A percentile compares a stretch with the other conserved stretches of the same genome.
Conservation (phyloP, 768 basidiomycete genomes). For the Russula compacta region DNA sequence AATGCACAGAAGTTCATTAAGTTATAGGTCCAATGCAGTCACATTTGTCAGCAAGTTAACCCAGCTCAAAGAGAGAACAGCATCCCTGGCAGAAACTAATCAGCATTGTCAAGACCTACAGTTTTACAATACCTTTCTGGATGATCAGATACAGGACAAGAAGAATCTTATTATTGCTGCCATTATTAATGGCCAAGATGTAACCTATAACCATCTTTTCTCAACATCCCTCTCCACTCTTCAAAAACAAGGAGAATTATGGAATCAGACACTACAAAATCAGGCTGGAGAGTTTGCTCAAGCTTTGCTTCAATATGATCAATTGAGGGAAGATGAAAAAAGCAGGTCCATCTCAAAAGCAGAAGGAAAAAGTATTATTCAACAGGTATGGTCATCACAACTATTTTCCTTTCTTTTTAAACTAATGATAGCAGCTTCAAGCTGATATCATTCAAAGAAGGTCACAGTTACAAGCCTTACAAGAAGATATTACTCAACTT, state of each 20-base stretch:
- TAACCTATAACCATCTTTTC: background rate
- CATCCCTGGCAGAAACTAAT: constrained; percentile 1
- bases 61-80: background rate
- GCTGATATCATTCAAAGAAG: background rate
- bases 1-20: background rate
- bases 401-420: background rate
- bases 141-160: background rate
- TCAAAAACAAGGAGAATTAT: background rate
- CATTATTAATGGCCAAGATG: background rate
- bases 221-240: background rate
- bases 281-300: constrained; percentile 3
- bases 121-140: background rate
- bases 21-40: background rate
- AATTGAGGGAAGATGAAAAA: background rate
- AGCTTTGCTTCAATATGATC: background rate
- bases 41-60: background rate
- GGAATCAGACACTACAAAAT: background rate
- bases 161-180: constrained; percentile 1
- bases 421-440: constrained; percentile 1
- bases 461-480: background rate
- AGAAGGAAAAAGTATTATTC: background rate
- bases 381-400: background rate
- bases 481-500: constrained; percentile 6
- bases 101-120: constrained; percentile 1
- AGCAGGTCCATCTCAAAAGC: background rate